Conservation (phyloP, 345 rosid species). For the Cardamine occulta region DNA sequence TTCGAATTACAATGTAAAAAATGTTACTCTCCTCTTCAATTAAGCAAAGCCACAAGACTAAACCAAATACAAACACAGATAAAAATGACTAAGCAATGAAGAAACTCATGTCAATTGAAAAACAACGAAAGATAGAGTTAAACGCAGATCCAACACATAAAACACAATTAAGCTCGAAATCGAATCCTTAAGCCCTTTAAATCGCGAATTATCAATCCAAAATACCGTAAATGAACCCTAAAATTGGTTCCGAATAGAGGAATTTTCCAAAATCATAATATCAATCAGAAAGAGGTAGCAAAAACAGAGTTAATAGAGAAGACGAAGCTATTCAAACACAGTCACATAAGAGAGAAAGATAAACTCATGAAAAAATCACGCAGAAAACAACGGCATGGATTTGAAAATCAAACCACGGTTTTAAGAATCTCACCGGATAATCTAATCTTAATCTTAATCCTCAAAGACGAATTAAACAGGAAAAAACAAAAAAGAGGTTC, state of each 20-base stretch:
- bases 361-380: constrained; percentile 39
- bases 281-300: constrained; percentile 15
- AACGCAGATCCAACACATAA: constrained; percentile 59
- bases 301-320: constrained; percentile 30
- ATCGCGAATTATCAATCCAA: constrained; percentile 47
- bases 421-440: constrained; percentile 57
- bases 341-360: constrained; percentile 25
- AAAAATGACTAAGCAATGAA: constrained; percentile 24
- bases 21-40: constrained; percentile 5
- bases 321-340: constrained; percentile 37
- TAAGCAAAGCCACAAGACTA: neutral
- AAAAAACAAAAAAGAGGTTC: constrained; percentile 6
- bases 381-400: constrained; percentile 45
- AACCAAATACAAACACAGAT: neutral
- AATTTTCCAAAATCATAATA: constrained; percentile 24
- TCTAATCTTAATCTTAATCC: constrained; percentile 16
- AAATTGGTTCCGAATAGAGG: constrained; percentile 38
- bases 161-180: constrained; percentile 41
- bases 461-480: constrained; percentile 42
- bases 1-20: neutral
- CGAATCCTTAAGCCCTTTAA: constrained; percentile 47
- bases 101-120: constrained; percentile 26
- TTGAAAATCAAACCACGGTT: constrained; percentile 56
- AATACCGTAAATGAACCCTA: constrained; percentile 37
- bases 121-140: constrained; percentile 36